Evolutionary conservation across 805 yeast species (phyloP).

Genomic region (Candida vartiovaarae): DNA sequence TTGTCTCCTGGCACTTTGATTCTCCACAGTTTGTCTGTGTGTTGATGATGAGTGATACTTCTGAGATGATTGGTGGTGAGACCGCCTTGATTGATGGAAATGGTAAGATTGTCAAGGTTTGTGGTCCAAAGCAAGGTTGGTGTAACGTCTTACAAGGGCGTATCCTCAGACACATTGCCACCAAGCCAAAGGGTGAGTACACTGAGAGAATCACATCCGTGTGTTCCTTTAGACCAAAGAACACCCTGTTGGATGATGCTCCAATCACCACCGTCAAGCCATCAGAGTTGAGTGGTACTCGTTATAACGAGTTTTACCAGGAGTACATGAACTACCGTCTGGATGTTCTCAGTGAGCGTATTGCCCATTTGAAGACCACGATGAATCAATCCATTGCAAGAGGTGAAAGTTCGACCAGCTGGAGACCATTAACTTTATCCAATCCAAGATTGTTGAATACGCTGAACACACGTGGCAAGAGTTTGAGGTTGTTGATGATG

Average conservation of each 20-base stretch:
- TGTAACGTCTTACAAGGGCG: conserved; percentile 45
- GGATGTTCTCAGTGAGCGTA: conserved; percentile 28
- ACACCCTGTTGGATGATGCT: conserved; percentile 31
- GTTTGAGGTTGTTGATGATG: conserved; percentile 28
- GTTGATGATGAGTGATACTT: conserved; percentile 53
- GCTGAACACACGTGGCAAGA: conserved; percentile 28
- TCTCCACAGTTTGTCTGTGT: conserved; percentile 63
- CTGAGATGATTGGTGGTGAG: conserved; percentile 55
- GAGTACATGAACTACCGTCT: conserved; percentile 35
- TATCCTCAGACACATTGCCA: conserved; percentile 39
- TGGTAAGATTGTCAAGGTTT: conserved; percentile 19
- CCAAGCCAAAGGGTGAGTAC: conserved; percentile 32
- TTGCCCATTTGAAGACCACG: conserved; percentile 21
- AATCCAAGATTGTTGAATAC: conserved; percentile 23
- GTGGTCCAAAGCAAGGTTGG: conserved; percentile 41
- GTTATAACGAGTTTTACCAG: conserved; percentile 33
- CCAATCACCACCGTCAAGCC: conserved; percentile 37
- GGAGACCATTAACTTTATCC: conserved; percentile 26
- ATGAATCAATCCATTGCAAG: conserved; percentile 17
- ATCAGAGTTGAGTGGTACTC: conserved; percentile 28
- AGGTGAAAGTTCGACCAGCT: conserved; percentile 32
- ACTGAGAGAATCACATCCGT: conserved; percentile 38
- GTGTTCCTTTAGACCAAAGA: conserved; percentile 35
- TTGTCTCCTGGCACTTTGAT: conserved; percentile 59
- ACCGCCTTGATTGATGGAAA: conserved; percentile 38